Evolutionary conservation across 2,329 filamentous ascomycete species (phyloP).

Genomic region (Xenoacremonium recifei): DNA sequence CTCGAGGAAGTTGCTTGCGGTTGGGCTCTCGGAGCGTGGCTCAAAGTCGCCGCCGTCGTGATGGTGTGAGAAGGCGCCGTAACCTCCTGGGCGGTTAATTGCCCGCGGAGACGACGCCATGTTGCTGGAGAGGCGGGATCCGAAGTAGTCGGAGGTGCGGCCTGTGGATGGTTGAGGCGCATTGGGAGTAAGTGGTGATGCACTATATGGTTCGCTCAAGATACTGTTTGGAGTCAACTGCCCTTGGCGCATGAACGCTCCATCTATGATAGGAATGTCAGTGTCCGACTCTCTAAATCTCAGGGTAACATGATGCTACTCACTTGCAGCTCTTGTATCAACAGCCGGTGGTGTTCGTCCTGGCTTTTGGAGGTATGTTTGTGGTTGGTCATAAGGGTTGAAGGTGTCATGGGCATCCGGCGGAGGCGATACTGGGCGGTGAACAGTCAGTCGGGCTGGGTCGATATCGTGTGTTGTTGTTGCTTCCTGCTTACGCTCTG

Average conservation of each 20-base stretch:
- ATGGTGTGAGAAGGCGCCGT: constrained; percentile 48
- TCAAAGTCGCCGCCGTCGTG: constrained; percentile 22
- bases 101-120: constrained; percentile 39
- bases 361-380: constrained; percentile 36
- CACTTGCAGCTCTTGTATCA: constrained; percentile 55
- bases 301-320: constrained; percentile 21
- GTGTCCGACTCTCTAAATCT: constrained; percentile 4
- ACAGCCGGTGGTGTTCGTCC: constrained; percentile 45
- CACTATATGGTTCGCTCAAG: constrained; percentile 56
- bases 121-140: constrained; percentile 32
- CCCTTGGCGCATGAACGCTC: constrained; percentile 51
- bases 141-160: constrained; percentile 47
- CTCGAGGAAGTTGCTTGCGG: constrained; percentile 46
- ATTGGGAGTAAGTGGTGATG: constrained; percentile 58
- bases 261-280: constrained; percentile 47
- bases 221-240: constrained; percentile 65
- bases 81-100: constrained; percentile 43
- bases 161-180: constrained; percentile 42
- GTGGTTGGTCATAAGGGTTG: constrained; percentile 24
- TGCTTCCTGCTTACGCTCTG: constrained; percentile 47
- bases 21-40: constrained; percentile 20
- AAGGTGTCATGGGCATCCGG: constrained; percentile 31
- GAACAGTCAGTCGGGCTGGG: not conserved
- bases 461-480: too few relatives aligned
- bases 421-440: constrained; percentile 36